phyloP scores from a whole-genome alignment of 345 rosid genomes.

The Firmiana major region DNA sequence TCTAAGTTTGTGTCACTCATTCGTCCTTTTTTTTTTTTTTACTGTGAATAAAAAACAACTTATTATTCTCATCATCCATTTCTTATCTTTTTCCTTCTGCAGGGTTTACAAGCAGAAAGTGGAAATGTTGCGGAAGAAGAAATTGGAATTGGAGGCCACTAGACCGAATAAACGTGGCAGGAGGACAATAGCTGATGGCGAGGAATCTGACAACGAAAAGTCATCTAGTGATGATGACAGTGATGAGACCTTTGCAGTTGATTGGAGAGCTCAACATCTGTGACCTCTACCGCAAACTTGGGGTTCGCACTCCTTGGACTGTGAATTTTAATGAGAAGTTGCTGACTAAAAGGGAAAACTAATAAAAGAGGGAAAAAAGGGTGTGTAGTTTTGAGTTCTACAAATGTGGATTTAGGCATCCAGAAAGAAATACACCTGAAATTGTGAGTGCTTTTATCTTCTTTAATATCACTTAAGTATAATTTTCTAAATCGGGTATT shows the following conservation, averaged over 20 bases:
- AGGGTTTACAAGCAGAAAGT: conserved; percentile 64
- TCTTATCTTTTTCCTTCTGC: background rate
- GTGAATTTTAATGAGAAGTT: background rate
- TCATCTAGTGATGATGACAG: conserved; percentile 64
- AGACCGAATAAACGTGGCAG: conserved; percentile 53
- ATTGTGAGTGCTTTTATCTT: background rate
- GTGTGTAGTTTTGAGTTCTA: background rate
- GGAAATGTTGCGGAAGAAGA: conserved; percentile 60
- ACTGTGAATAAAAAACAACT: background rate
- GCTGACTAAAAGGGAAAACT: background rate
- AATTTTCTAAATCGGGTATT: background rate
- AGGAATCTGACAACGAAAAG: conserved; percentile 38
- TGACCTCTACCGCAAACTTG: conserved; percentile 40
- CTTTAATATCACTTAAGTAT: too few species aligned
- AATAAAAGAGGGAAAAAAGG: background rate
- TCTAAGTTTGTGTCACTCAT: background rate
- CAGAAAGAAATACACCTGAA: background rate
- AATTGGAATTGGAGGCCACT: conserved; percentile 62
- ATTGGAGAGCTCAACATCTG: conserved; percentile 96
- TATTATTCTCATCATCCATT: background rate
- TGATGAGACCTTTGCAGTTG: conserved; percentile 65
- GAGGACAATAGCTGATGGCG: conserved; percentile 30
- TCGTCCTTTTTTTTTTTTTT: background rate
- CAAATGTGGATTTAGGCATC: background rate
- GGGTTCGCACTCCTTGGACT: conserved; percentile 2